Conservation (phyloP, 768 basidiomycete genomes). For the Pleurotus salmoneostramineus region DNA sequence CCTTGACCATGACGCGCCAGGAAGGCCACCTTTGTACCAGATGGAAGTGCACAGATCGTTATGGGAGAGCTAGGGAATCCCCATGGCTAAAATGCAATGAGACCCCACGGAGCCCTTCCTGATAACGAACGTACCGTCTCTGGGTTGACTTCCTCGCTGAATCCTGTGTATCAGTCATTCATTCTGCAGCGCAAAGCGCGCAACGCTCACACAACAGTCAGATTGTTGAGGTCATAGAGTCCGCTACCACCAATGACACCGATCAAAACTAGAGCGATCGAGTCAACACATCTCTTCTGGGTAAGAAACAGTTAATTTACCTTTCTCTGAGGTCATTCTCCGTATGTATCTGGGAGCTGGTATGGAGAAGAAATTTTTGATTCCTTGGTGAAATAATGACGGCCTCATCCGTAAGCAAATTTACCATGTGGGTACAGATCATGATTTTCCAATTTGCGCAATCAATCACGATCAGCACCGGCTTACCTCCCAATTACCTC, state of each 20-base stretch:
- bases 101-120: neutral
- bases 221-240: conserved; percentile 88
- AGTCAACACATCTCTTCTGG: too few relatives aligned
- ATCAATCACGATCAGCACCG: too few relatives aligned
- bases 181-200: neutral
- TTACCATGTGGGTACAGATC: too few relatives aligned
- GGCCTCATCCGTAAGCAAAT: too few relatives aligned
- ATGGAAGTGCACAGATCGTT: conserved; percentile 84
- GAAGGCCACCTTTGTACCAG: conserved; percentile 81
- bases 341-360: too few relatives aligned
- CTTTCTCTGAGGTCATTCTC: too few relatives aligned
- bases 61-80: conserved; percentile 89
- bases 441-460: too few relatives aligned
- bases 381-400: too few relatives aligned
- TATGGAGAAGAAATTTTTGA: too few relatives aligned
- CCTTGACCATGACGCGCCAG: conserved; percentile 85
- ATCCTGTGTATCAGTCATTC: neutral
- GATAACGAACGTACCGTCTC: conserved; percentile 58
- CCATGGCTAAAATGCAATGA: conserved; percentile 66
- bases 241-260: conserved; percentile 93
- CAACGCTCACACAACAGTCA: conserved; percentile 73
- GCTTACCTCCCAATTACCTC: too few relatives aligned
- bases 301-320: too few relatives aligned
- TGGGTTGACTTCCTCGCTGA: conserved; percentile 71
- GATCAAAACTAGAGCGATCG: conserved; percentile 52